A percentile compares a stretch with the other conserved stretches of the same genome.
phyloP scores from a whole-genome alignment of 352 stramenopile species.

The Proteromonas lacertae region DNA sequence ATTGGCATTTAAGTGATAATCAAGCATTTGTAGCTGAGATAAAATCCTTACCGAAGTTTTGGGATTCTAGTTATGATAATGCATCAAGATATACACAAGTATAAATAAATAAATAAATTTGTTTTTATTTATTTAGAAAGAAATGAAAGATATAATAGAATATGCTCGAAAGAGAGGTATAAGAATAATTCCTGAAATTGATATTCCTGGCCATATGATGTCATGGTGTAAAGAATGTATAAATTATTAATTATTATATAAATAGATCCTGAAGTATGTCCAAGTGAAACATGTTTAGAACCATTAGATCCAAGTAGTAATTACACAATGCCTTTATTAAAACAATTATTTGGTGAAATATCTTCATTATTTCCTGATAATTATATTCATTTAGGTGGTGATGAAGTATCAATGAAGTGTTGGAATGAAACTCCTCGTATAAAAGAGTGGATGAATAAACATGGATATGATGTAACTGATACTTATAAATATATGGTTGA shows the following conservation, averaged over 20 bases:
- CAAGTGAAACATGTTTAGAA: not conserved
- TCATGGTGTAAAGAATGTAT: not conserved
- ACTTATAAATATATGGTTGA: too few species aligned
- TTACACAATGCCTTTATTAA: not conserved
- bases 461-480: too few species aligned
- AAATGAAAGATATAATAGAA: not conserved
- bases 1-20: too few species aligned
- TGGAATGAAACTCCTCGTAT: not conserved
- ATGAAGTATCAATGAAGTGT: not conserved
- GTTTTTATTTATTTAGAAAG: too few species aligned
- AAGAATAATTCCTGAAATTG: too few species aligned
- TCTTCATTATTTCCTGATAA: too few species aligned
- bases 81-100: not conserved
- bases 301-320: not conserved
- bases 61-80: not conserved
- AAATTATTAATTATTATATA: too few species aligned
- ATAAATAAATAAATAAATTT: not conserved
- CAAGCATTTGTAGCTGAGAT: too few species aligned
- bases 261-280: conserved; percentile 1
- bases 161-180: not conserved
- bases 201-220: not conserved
- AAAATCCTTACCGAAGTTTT: not conserved
- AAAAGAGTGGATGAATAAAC: too few species aligned
- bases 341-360: too few species aligned
- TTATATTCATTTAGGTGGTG: too few species aligned